Conservation (phyloP, 2,329 filamentous ascomycete genomes). For the Colletotrichum musae region DNA sequence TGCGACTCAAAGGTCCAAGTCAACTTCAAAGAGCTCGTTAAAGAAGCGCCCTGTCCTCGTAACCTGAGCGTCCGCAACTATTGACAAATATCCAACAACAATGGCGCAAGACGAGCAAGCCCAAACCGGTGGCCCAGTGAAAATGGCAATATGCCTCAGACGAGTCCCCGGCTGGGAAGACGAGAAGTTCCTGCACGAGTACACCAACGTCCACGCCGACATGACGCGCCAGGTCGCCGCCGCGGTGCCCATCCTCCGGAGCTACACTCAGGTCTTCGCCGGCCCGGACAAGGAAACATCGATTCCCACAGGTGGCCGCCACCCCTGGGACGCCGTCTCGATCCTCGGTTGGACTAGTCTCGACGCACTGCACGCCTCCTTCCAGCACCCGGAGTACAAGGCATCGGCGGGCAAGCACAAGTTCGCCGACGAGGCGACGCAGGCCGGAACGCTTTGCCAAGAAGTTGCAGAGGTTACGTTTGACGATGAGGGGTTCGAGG, state of each 20-base stretch:
- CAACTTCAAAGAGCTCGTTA: too few species aligned
- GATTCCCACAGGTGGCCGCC: not conserved
- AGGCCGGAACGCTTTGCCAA: constrained; percentile 3
- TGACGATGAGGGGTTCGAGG: not conserved
- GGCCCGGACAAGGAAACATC: not conserved
- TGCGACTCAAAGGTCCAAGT: too few species aligned
- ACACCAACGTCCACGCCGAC: not conserved
- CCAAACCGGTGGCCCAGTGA: not conserved
- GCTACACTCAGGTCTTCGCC: constrained; percentile 12
- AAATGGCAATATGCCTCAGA: constrained; percentile 2
- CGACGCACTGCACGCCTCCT: not conserved
- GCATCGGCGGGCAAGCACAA: constrained; percentile 10
- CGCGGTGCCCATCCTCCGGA: not conserved
- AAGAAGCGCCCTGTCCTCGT: too few species aligned
- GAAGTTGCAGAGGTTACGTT: not conserved
- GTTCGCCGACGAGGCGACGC: not conserved
- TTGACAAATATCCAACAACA: not conserved
- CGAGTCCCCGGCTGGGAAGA: constrained; percentile 5
- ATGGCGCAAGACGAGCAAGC: not conserved
- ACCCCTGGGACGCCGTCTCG: constrained; percentile 2
- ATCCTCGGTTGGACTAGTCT: constrained; percentile 20
- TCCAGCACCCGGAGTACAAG: constrained; percentile 13
- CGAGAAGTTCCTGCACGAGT: constrained; percentile 6
- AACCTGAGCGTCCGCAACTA: not conserved
- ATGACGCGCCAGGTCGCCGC: not conserved